Base-by-base conservation (phyloP, 2,329 filamentous ascomycete species). In the Grosmannia huntii region DNA sequence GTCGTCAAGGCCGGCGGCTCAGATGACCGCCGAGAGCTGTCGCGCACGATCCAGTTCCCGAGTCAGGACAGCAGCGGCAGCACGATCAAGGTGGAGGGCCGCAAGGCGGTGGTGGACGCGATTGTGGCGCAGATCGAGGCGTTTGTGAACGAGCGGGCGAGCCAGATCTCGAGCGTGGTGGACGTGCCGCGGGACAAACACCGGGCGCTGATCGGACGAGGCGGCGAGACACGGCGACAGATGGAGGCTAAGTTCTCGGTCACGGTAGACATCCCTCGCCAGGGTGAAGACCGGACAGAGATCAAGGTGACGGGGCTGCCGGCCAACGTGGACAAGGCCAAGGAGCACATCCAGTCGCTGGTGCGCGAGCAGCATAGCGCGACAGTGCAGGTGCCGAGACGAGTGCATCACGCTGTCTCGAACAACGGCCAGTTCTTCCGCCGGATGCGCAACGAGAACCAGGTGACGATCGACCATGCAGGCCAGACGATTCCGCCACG, bases 361-460 rank as follows among this genome's bases (percentile, higher is more conserved):
- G 79, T 91, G 62, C 92, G 95, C 77, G 86, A 91, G 65, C 87
- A 92, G 68, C 86, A 94, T 69, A 89, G 89, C 61, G 90, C 94
- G 77, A 94, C 87, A 0, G 73, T 97, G n/a, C 80, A 87, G 65
- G 81, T 99, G 10, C 92, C 94, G 12, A 82, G 85, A 60, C 83
- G 85, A 65, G 76, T 94, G 60, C 94, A 99, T 75, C 89, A 97
- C 69, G 74, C 79, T 60, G 80, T 99, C 64, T 82, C 89, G 56
- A 92, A 96, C 69, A 91, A 92, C 63, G 94, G 92, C 1, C 86
- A 90, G 65, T 88, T 97, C 75, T 96, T 97, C 87, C 89, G 92
- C 64, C 87, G 84, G 66, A 83, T 99, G 49, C 85, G 87, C 63
- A 91, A 84, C 71, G 88, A 96, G 67, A 81, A 89, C 72, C 86